A percentile compares a stretch with the other conserved stretches of the same genome.
These are phyloP conservation scores for Thelonectria discophora DNA, from an alignment of 2,329 filamentous ascomycete genomes.

Conservation along the genomic window DNA sequence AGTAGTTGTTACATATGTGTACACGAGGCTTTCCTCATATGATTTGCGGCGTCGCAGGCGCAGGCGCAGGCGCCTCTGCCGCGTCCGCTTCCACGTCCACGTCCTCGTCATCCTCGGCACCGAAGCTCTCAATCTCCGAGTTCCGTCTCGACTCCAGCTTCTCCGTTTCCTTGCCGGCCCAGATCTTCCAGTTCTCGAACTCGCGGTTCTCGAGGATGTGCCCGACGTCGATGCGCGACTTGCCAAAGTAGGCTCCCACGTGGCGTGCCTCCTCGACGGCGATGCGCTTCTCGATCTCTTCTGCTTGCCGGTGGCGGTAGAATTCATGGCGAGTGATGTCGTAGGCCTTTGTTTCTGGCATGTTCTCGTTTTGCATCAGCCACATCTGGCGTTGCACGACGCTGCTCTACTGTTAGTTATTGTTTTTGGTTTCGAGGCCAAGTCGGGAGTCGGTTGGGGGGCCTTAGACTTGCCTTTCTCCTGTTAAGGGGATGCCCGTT, in stretches of 20 bases:
- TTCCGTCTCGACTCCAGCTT: constrained; percentile 52
- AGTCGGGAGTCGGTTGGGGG: background rate
- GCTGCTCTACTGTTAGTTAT: constrained; percentile 58
- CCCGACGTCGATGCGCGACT: constrained; percentile 75
- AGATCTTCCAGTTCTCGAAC: constrained; percentile 86
- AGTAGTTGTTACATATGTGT: constrained; percentile 36
- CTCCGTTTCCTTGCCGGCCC: constrained; percentile 67
- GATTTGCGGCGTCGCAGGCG: too few relatives aligned
- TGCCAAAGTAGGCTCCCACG: constrained; percentile 89
- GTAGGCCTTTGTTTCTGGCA: constrained; percentile 77
- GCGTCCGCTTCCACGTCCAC: constrained; percentile 41
- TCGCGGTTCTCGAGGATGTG: constrained; percentile 82
- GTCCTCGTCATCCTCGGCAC: constrained; percentile 46
- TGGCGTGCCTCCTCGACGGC: constrained; percentile 87
- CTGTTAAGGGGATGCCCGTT: constrained; percentile 77
- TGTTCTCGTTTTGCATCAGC: constrained; percentile 74
- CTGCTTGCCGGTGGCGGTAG: constrained; percentile 81
- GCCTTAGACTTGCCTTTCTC: constrained; percentile 55
- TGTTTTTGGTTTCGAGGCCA: background rate
- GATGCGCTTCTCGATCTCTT: constrained; percentile 84
- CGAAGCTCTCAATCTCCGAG: constrained; percentile 55
- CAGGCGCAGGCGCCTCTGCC: constrained; percentile 18
- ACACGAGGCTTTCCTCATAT: constrained; percentile 19
- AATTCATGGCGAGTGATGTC: constrained; percentile 89
- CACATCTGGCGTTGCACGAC: constrained; percentile 92